phyloP scores from a whole-genome alignment of 108 stramenopile species.

The Epithemia pelagica region DNA sequence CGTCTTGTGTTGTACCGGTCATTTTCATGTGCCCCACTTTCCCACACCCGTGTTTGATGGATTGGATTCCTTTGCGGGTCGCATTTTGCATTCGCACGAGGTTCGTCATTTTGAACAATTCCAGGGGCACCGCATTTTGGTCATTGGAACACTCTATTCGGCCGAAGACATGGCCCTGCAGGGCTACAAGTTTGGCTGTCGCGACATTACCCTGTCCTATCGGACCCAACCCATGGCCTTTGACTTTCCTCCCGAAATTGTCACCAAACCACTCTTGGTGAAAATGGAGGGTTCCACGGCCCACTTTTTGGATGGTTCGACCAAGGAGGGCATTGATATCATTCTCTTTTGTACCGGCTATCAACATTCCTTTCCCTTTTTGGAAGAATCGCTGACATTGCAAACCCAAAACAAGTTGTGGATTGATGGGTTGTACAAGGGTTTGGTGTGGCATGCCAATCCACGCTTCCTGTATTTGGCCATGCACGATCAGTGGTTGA shows the following conservation, averaged over 20 bases:
- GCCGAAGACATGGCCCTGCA: conserved; percentile 18
- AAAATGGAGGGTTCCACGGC: conserved; percentile 4
- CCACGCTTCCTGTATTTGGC: conserved; percentile 12
- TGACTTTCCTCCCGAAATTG: conserved; percentile 10
- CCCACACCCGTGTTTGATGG: background rate
- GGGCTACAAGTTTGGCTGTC: conserved; percentile 15
- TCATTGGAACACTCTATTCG: conserved; percentile 17
- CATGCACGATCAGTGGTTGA: conserved; percentile 19
- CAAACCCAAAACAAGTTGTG: conserved; percentile 10
- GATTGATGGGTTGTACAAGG: conserved; percentile 5
- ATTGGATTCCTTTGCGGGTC: conserved; percentile 8
- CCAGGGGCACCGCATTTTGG: conserved; percentile 10
- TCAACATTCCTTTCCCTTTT: conserved; percentile 14
- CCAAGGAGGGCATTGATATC: conserved; percentile 11
- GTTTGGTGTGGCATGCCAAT: conserved; percentile 12
- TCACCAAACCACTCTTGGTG: background rate
- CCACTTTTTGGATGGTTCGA: conserved; percentile 15
- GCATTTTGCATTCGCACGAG: conserved; percentile 21
- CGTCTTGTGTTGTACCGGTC: conserved; percentile 14
- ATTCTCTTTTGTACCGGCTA: conserved; percentile 16
- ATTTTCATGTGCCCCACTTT: conserved; percentile 12
- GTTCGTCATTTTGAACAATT: conserved; percentile 10
- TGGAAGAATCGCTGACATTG: conserved; percentile 3
- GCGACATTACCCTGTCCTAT: conserved; percentile 9
- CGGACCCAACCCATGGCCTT: conserved; percentile 13